Evolutionary conservation across 306 rosid genomes (phyloP).

Genomic region (Echinosophora koreensis): DNA sequence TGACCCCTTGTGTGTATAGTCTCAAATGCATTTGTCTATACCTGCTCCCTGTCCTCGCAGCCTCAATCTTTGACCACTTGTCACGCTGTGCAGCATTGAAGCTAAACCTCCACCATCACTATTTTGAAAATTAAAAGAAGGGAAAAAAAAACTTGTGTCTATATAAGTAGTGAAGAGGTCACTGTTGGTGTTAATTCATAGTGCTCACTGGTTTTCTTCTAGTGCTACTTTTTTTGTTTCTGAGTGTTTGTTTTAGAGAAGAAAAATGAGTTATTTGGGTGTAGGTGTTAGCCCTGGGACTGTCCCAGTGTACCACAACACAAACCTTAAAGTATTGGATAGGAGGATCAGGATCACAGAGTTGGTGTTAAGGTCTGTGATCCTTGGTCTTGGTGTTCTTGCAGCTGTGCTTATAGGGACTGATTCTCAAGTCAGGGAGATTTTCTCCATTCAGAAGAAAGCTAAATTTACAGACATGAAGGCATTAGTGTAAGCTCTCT

Average conservation of each 20-base stretch:
- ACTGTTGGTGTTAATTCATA: slow-evolving; percentile 6
- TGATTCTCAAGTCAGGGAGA: slow-evolving; percentile 74
- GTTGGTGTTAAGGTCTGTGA: slow-evolving; percentile 72
- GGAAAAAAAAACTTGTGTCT: slow-evolving; percentile 3
- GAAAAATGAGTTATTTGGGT: slow-evolving; percentile 70
- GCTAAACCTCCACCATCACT: slow-evolving; percentile 42
- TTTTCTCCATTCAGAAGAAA: slow-evolving; percentile 74
- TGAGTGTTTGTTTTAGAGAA: slow-evolving; percentile 31
- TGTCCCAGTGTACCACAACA: slow-evolving; percentile 68
- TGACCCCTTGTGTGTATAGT: slow-evolving; percentile 31
- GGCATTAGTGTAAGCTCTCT: slow-evolving; percentile 72
- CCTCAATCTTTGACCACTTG: slow-evolving; percentile 66
- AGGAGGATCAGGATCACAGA: slow-evolving; percentile 70
- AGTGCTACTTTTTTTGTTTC: slow-evolving; percentile 12
- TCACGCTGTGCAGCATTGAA: slow-evolving; percentile 41
- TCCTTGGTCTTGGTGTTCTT: slow-evolving; percentile 68
- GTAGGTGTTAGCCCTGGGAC: slow-evolving; percentile 89
- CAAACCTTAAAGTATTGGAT: slow-evolving; percentile 63
- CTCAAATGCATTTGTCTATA: slow-evolving; percentile 42
- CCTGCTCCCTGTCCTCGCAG: slow-evolving; percentile 40
- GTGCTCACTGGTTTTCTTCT: slow-evolving; percentile 6
- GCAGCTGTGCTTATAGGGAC: slow-evolving; percentile 82
- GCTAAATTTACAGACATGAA: slow-evolving; percentile 86
- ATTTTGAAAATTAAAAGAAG: slow-evolving; percentile 17
- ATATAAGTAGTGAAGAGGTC: slow-evolving; percentile 42